Conservation (phyloP, 1,284 basidiomycete species). For the Leucoagaricus sp. region DNA sequence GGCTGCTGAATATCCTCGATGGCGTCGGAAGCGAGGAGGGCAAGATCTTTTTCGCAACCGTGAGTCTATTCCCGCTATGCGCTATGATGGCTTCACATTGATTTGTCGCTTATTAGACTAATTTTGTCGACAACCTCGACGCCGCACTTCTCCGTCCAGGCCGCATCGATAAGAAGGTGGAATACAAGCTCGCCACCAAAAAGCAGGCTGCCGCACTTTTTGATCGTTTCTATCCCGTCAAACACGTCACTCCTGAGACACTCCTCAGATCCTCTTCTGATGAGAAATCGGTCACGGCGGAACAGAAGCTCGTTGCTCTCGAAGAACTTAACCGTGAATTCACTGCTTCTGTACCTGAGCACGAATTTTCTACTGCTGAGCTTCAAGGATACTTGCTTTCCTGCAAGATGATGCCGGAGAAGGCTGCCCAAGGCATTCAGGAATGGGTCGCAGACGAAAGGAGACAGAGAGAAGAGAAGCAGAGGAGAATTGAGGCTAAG, state of each 20-base stretch:
- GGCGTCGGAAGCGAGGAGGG: constrained; percentile 58
- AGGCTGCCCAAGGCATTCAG: constrained; percentile 37
- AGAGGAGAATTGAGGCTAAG: too few species aligned
- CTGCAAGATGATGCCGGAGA: constrained; percentile 47
- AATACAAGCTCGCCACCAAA: constrained; percentile 48
- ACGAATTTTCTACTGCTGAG: constrained; percentile 56
- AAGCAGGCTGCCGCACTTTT: constrained; percentile 51
- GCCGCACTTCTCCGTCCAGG: constrained; percentile 52
- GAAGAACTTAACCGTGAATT: constrained; percentile 42
- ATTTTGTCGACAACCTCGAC: constrained; percentile 54
- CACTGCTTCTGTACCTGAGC: constrained; percentile 42
- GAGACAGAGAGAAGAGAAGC: too few species aligned
- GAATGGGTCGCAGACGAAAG: constrained; percentile 45
- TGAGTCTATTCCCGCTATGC: constrained; percentile 23
- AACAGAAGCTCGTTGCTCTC: constrained; percentile 19
- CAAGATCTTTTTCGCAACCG: constrained; percentile 56
- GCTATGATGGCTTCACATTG: not conserved
- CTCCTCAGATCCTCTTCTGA: not conserved
- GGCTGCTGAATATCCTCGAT: constrained; percentile 55
- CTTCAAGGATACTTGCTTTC: constrained; percentile 58
- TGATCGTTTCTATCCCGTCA: constrained; percentile 48
- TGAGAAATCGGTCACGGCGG: constrained; percentile 8
- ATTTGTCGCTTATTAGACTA: constrained; percentile 37
- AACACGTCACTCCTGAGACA: constrained; percentile 18
- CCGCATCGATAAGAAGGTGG: constrained; percentile 51